phyloP scores from a whole-genome alignment of 1,139 yeast species.

The Kodamaea sp. region DNA sequence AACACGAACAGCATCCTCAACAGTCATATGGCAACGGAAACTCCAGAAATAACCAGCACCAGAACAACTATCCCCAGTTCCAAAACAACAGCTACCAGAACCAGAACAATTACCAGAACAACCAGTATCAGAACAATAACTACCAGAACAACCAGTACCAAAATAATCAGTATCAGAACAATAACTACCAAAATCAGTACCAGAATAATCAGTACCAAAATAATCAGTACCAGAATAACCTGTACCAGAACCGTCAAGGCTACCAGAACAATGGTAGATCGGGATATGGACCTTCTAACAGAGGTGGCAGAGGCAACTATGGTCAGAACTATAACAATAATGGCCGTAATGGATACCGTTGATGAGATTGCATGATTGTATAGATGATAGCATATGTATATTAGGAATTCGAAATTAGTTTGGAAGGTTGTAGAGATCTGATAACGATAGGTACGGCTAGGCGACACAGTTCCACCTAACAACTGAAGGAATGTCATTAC shows the following conservation, averaged over 20 bases:
- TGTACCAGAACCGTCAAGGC: slow-evolving; percentile 1
- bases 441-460: too few relatives aligned
- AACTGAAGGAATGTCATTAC: too few relatives aligned
- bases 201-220: slow-evolving; percentile 12
- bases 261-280: neutral
- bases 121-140: slow-evolving; percentile 5
- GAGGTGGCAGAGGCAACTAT: neutral
- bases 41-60: slow-evolving; percentile 8
- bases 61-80: slow-evolving; percentile 9
- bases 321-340: neutral
- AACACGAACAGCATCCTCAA: slow-evolving; percentile 11
- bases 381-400: too few relatives aligned
- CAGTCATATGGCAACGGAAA: neutral
- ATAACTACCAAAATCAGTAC: slow-evolving; percentile 10
- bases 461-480: too few relatives aligned
- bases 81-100: slow-evolving; percentile 3
- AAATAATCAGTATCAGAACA: slow-evolving; percentile 6
- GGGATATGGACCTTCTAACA: neutral
- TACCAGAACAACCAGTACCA: slow-evolving; percentile 11
- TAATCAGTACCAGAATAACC: slow-evolving; percentile 6
- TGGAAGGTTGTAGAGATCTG: too few relatives aligned
- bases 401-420: too few relatives aligned
- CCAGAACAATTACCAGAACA: slow-evolving; percentile 9
- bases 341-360: too few relatives aligned
- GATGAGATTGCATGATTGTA: too few relatives aligned